Evolutionary conservation across 805 yeast genomes (phyloP).

Genomic region (Saccharomycopsis fibuligera): DNA sequence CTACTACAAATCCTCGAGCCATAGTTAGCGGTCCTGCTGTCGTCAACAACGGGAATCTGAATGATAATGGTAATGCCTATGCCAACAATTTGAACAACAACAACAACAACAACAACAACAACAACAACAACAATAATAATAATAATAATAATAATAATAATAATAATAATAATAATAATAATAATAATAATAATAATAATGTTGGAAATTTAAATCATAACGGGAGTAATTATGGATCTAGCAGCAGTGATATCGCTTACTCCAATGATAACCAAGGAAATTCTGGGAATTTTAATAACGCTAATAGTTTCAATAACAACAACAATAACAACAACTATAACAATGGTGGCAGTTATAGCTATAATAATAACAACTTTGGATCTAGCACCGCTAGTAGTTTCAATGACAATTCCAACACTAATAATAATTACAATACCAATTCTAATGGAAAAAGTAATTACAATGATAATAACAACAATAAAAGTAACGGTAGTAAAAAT

Average conservation of each 20-base stretch:
- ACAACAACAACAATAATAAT: constrained; percentile 5
- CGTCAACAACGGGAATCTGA: background rate
- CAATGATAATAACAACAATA: constrained; percentile 8
- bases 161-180: background rate
- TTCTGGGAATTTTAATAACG: constrained; percentile 3
- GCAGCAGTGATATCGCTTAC: background rate
- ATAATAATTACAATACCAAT: constrained; percentile 3
- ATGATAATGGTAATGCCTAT: background rate
- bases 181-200: constrained; percentile 6
- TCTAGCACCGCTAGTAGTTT: background rate
- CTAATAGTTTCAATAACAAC: constrained; percentile 1
- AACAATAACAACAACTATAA: constrained; percentile 12
- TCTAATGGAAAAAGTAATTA: constrained; percentile 1
- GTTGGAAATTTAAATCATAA: background rate
- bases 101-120: constrained; percentile 7
- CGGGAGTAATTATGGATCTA: background rate
- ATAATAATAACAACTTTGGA: background rate
- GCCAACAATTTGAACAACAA: background rate
- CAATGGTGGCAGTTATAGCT: background rate
- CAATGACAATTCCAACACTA: constrained; percentile 2
- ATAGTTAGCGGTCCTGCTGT: background rate
- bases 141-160: background rate
- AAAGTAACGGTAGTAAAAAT: constrained; percentile 7
- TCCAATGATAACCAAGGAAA: too few relatives aligned
- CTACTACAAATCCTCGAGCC: background rate